Percentiles rank a stretch among this genome's conserved stretches.
phyloP scores from a whole-genome alignment of 306 rosid genomes.

The Prunus salicina region DNA sequence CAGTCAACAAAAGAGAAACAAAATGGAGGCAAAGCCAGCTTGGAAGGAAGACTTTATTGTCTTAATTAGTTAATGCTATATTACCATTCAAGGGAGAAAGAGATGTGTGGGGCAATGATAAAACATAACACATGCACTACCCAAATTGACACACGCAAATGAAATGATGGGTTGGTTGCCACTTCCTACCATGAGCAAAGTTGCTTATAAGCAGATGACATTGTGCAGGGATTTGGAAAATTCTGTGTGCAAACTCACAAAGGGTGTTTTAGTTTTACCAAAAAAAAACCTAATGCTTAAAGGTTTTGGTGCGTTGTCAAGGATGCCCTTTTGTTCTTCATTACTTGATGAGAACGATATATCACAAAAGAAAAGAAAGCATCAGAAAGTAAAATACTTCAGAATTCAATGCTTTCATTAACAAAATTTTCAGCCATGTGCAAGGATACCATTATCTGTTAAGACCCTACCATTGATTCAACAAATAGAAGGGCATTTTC shows the following conservation, averaged over 20 bases:
- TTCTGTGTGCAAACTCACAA: background rate
- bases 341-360: background rate
- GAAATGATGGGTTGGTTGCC: conserved; percentile 3
- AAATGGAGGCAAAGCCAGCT: background rate
- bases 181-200: background rate
- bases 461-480: conserved; percentile 14
- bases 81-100: background rate
- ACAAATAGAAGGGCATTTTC: background rate
- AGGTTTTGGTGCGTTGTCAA: background rate
- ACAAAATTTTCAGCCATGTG: background rate
- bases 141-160: background rate
- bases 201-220: background rate
- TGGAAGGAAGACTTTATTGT: background rate
- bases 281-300: background rate
- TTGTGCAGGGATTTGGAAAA: background rate
- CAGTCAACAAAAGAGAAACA: background rate
- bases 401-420: background rate
- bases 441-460: conserved; percentile 12
- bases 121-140: conserved; percentile 16
- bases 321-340: background rate
- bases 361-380: background rate
- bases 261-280: background rate
- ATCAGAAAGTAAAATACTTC: background rate
- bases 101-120: conserved; percentile 4
- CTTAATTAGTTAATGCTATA: background rate